Conservation (phyloP, 805 yeast species). For the Yarrowia hollandica region DNA sequence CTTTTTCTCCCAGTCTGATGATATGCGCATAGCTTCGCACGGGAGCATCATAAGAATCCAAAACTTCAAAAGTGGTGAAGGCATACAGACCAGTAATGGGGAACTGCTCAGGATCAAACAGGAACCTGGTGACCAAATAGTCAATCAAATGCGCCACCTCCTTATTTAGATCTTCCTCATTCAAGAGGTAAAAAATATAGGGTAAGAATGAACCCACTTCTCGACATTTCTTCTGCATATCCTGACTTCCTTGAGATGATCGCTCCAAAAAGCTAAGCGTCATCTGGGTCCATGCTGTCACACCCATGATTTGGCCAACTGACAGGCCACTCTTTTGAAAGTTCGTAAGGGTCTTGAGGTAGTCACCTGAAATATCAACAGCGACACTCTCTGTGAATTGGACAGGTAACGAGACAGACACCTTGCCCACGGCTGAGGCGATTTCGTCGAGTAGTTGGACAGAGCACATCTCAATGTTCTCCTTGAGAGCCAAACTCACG, state of each 20-base stretch:
- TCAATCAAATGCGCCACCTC: slow-evolving; percentile 5
- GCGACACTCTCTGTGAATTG: slow-evolving; percentile 10
- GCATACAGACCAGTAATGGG: slow-evolving; percentile 22
- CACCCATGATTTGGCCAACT: neutral
- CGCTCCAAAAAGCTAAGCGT: neutral
- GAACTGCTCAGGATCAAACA: slow-evolving; percentile 22
- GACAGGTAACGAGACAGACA: slow-evolving; percentile 1
- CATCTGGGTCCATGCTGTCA: slow-evolving; percentile 13
- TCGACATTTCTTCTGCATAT: slow-evolving; percentile 27
- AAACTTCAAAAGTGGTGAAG: slow-evolving; percentile 5
- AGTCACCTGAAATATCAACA: slow-evolving; percentile 1
- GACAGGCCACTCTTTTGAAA: neutral
- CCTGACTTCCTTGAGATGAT: slow-evolving; percentile 4
- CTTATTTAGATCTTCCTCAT: neutral
- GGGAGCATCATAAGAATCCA: neutral
- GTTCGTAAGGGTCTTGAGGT: slow-evolving; percentile 5
- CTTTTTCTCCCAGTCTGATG: slow-evolving; percentile 6
- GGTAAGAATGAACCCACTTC: slow-evolving; percentile 15
- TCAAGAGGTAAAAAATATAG: slow-evolving; percentile 6
- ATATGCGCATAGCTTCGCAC: neutral
- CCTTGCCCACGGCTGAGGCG: slow-evolving; percentile 9
- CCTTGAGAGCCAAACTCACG: neutral
- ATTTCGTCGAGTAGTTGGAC: slow-evolving; percentile 11
- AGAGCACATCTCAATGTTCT: slow-evolving; percentile 4
- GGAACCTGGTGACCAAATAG: slow-evolving; percentile 6